Conservation (phyloP, 805 yeast genomes). For the Kodamaea hsintzibuensis region DNA sequence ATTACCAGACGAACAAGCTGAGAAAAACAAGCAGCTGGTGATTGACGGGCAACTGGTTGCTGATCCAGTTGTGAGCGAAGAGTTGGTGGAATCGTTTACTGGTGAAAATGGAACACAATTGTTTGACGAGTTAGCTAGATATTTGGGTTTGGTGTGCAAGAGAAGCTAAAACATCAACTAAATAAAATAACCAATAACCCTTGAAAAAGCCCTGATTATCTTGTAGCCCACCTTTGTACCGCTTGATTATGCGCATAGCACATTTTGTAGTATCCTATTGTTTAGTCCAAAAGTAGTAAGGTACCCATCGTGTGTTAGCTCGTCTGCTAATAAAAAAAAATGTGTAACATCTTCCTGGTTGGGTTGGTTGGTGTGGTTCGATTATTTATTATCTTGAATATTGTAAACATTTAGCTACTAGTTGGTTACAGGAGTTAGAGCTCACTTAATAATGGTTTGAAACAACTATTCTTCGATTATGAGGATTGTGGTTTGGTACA, state of each 20-base stretch:
- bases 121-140: slow-evolving; percentile 66
- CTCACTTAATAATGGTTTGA: background rate
- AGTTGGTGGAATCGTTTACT: slow-evolving; percentile 25
- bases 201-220: background rate
- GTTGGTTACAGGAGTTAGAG: background rate
- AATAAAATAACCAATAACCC: too few species aligned
- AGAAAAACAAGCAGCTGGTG: slow-evolving; percentile 7
- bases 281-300: background rate
- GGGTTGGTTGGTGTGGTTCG: background rate
- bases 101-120: slow-evolving; percentile 54
- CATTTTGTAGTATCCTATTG: background rate
- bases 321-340: background rate
- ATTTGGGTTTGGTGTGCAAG: slow-evolving; percentile 64
- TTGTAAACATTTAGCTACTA: background rate
- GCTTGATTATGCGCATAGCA: too few species aligned
- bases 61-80: slow-evolving; percentile 20
- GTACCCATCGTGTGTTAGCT: background rate
- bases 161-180: slow-evolving; percentile 12
- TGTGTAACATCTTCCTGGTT: background rate
- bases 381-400: background rate
- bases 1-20: slow-evolving; percentile 54
- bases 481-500: background rate
- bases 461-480: background rate
- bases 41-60: slow-evolving; percentile 16
- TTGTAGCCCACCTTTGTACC: background rate